phyloP scores from a whole-genome alignment of 1,284 basidiomycete genomes.

The Cutaneotrichosporon sp. region DNA sequence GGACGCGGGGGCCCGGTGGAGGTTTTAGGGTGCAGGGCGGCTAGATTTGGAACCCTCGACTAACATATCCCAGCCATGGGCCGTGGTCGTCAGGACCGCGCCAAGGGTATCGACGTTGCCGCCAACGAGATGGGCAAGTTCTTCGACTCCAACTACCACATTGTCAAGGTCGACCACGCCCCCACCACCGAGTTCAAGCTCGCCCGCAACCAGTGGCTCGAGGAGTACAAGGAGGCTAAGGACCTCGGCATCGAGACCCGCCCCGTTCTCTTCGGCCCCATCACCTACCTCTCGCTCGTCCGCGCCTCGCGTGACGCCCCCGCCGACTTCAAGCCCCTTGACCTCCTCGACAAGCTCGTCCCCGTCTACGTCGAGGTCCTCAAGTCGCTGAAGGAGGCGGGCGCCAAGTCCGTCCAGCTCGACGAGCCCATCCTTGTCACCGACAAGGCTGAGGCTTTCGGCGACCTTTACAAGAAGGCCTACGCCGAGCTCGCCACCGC shows the following conservation, averaged over 20 bases:
- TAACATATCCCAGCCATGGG: constrained; percentile 69
- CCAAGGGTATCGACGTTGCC: constrained; percentile 86
- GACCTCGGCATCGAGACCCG: constrained; percentile 85
- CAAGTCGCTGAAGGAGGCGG: constrained; percentile 86
- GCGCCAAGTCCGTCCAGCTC: constrained; percentile 92
- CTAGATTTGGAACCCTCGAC: not conserved
- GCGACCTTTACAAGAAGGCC: constrained; percentile 76
- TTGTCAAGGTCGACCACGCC: constrained; percentile 96
- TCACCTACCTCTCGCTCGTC: constrained; percentile 93
- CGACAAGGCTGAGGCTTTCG: constrained; percentile 77
- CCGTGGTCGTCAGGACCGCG: constrained; percentile 89
- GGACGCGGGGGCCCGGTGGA: not conserved
- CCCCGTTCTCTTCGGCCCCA: constrained; percentile 92
- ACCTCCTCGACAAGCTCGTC: constrained; percentile 84
- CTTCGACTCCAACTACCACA: constrained; percentile 99
- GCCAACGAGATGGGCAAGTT: constrained; percentile 99
- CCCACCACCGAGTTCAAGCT: constrained; percentile 92
- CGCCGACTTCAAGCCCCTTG: constrained; percentile 84
- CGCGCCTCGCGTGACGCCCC: constrained; percentile 87
- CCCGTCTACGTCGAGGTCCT: constrained; percentile 93
- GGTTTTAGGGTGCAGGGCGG: not conserved
- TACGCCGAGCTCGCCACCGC: constrained; percentile 82
- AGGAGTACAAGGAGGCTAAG: constrained; percentile 95
- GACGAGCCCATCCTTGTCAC: constrained; percentile 97
- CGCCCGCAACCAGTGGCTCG: constrained; percentile 91